phyloP scores from a whole-genome alignment of 2,329 filamentous ascomycete genomes.

The Claviceps humidiphila region DNA sequence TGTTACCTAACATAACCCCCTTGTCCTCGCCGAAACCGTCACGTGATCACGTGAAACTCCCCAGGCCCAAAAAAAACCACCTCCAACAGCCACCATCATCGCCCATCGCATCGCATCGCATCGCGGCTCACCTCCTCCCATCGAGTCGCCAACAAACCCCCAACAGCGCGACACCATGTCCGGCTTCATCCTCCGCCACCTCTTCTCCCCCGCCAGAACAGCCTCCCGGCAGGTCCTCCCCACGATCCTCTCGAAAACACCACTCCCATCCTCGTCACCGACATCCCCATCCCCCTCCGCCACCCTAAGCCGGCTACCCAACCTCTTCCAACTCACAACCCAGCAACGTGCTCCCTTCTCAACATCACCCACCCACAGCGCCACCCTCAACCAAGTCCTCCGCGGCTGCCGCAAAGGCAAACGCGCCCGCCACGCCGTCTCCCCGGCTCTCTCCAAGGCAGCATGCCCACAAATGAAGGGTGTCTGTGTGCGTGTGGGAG shows the following conservation, averaged over 20 bases:
- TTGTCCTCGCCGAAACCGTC: too few relatives aligned
- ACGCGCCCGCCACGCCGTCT: slow-evolving; percentile 71
- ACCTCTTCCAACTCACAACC: background rate
- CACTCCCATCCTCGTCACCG: background rate
- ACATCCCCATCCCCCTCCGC: background rate
- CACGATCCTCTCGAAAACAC: slow-evolving; percentile 7
- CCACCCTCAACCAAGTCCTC: slow-evolving; percentile 63
- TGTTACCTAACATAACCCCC: too few relatives aligned
- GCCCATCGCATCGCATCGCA: too few relatives aligned
- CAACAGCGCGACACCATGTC: slow-evolving; percentile 16
- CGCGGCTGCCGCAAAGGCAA: slow-evolving; percentile 68
- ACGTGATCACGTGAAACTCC: too few relatives aligned
- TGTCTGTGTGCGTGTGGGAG: slow-evolving; percentile 87
- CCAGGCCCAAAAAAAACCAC: too few relatives aligned
- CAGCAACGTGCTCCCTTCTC: slow-evolving; percentile 32
- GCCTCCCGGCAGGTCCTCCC: slow-evolving; percentile 6
- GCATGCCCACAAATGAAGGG: slow-evolving; percentile 78
- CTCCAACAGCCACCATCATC: too few relatives aligned
- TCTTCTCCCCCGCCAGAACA: slow-evolving; percentile 17
- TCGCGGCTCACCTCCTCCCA: too few relatives aligned
- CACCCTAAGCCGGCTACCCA: background rate
- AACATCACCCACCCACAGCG: slow-evolving; percentile 40
- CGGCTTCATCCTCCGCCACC: slow-evolving; percentile 21
- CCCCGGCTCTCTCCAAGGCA: slow-evolving; percentile 62
- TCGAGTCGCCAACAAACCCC: background rate